These are phyloP conservation scores for Ophiostoma sp. DNA, from an alignment of 2,329 filamentous ascomycete species.

Conservation along the genomic window DNA sequence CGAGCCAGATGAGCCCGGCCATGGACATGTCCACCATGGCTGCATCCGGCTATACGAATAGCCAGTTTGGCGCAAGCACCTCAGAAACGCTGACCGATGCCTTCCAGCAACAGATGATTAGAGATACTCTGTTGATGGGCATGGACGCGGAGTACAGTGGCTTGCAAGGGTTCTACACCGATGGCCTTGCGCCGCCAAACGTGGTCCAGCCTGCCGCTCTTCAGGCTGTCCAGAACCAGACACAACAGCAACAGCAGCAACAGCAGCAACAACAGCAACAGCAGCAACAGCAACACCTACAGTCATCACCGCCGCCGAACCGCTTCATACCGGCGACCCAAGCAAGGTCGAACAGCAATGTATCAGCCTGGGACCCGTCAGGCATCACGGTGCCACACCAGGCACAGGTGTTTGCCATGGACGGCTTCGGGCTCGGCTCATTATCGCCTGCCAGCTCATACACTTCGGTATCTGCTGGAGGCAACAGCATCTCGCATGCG, in stretches of 20 bases:
- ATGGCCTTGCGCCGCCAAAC: conserved; percentile 3
- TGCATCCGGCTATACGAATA: not conserved
- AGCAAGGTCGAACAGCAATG: not conserved
- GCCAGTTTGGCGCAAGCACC: not conserved
- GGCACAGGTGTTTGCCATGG: conserved; percentile 36
- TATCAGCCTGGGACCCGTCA: conserved; percentile 35
- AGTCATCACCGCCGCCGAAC: conserved; percentile 20
- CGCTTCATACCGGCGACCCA: not conserved
- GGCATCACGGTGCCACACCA: conserved; percentile 35
- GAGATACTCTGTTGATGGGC: conserved; percentile 7
- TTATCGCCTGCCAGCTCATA: conserved; percentile 33
- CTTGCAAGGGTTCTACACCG: not conserved
- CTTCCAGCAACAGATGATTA: not conserved
- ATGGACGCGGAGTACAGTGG: conserved; percentile 7
- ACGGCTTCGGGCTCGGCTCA: conserved; percentile 35
- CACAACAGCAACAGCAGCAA: not conserved
- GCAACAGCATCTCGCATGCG: conserved; percentile 25
- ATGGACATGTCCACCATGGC: not conserved
- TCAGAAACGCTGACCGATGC: not conserved
- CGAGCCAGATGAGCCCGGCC: not conserved
- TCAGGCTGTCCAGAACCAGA: not conserved
- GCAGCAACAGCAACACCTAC: conserved; percentile 22
- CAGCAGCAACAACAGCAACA: conserved; percentile 25
- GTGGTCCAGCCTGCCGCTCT: not conserved
- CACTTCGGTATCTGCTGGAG: conserved; percentile 21